Base-by-base conservation (phyloP, 345 rosid genomes). In the Hirschfeldia incana region DNA sequence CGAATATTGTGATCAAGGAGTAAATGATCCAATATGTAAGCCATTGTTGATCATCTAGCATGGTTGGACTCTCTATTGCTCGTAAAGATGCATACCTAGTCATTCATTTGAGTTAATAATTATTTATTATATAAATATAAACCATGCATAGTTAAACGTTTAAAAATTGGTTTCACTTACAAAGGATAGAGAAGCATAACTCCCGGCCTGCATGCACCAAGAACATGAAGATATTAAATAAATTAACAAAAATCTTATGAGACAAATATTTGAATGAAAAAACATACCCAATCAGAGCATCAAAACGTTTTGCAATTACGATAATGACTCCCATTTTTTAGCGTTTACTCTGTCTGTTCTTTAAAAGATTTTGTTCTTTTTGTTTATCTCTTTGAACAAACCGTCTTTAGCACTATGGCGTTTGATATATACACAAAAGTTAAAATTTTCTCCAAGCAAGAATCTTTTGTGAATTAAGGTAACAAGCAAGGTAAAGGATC, bases 11-110 rank as follows among this genome's bases (percentile, higher is more conserved):
- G 26, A 85, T 84, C 65, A 94, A 80, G n/a, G 98, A 94, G 93
- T 92, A 91, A 5, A 92, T 84, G 28, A 94, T 91, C 98, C 98
- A 94, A 74, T 94, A 94, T 1, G 98, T 94, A 16, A 94, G 88
- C 98, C 97, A 94, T 76, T 94, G 97, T 64, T 91, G 98, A 73
- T 94, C 98, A 68, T 92, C 98, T 32, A 89, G 75, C 55, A 85
- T 58, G n/a, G 97, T 85, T 46, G 96, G 98, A 69, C 92, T 92
- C 83, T 91, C 98, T 9, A 94, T 92, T 27, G 98, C 98, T 81
- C 95, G 79, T 76, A 94, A 21, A 7, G 97, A 92, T 36, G 97
- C 97, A 74, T 88, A 94, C 84, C 97, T 94, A 85, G 39, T 62
- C 70, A 44, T 29, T 34, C 28, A 37, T 61, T 61, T 55, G 5